A percentile compares a stretch with the other conserved stretches of the same genome.
phyloP scores from a whole-genome alignment of 345 rosid genomes.

The Linum usitatissimum region DNA sequence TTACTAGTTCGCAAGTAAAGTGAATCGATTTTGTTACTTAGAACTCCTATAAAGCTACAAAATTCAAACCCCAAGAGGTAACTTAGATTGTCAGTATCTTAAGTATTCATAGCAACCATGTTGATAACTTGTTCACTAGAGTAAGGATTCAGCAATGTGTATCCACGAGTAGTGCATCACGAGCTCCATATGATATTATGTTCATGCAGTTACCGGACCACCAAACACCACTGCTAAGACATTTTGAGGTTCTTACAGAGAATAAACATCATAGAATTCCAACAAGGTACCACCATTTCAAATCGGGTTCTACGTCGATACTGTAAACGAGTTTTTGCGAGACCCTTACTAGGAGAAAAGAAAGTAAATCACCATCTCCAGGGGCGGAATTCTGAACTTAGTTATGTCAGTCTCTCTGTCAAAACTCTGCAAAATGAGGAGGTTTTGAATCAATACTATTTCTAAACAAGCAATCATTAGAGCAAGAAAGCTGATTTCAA shows the following conservation, averaged over 20 bases:
- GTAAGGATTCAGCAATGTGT: background rate
- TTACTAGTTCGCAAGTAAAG: background rate
- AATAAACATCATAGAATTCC: background rate
- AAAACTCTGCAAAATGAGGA: constrained; percentile 37
- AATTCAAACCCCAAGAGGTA: too few relatives aligned
- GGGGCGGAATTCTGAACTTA: constrained; percentile 33
- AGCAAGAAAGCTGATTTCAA: background rate
- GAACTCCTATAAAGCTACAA: background rate
- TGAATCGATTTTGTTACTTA: background rate
- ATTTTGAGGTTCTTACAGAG: background rate
- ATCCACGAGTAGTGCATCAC: background rate
- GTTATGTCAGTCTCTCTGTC: constrained; percentile 44
- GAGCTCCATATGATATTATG: background rate
- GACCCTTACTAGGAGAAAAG: constrained; percentile 34
- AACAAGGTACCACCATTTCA: background rate
- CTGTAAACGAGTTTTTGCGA: constrained; percentile 1
- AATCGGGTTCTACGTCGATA: background rate
- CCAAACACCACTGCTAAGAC: background rate
- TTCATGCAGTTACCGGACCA: background rate
- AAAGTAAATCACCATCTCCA: constrained; percentile 62
- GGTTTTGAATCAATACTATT: background rate
- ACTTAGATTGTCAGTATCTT: too few relatives aligned
- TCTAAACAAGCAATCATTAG: background rate
- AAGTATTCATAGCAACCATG: background rate
- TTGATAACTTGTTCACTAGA: background rate